Conservation (phyloP, 305 asterid species). For the Caryopteris hybrid region DNA sequence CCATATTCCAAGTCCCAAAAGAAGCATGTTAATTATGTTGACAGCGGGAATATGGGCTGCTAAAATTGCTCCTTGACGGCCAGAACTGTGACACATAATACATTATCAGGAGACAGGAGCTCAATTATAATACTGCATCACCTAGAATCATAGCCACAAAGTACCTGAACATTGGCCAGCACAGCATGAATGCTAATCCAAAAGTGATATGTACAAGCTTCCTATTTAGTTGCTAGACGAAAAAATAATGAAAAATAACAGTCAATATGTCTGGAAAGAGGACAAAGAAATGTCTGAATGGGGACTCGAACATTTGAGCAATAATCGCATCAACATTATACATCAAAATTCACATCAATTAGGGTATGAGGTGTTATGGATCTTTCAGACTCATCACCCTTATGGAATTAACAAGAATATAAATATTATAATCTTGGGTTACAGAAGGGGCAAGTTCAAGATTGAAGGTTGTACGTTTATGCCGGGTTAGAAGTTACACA, state of each 20-base stretch:
- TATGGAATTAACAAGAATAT: background rate
- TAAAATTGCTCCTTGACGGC: slow-evolving; percentile 62
- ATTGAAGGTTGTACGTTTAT: background rate
- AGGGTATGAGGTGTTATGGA: background rate
- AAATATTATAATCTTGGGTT: background rate
- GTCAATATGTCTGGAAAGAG: no score
- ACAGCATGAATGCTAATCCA: slow-evolving; percentile 83
- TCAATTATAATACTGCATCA: slow-evolving; percentile 17
- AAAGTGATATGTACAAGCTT: slow-evolving; percentile 80
- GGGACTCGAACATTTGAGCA: background rate
- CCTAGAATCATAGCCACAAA: slow-evolving; percentile 1
- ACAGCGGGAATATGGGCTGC: slow-evolving; percentile 71
- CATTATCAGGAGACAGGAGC: slow-evolving; percentile 2
- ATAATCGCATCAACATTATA: background rate
- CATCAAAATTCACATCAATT: background rate
- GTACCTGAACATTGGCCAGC: slow-evolving; percentile 99
- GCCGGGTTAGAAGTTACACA: no score
- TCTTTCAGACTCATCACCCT: background rate
- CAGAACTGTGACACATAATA: slow-evolving; percentile 50
- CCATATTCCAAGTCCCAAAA: slow-evolving; percentile 78
- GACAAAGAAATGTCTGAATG: background rate
- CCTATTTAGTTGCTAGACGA: slow-evolving; percentile 72
- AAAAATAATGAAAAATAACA: background rate
- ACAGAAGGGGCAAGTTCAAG: background rate
- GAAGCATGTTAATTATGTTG: slow-evolving; percentile 70